A percentile compares a stretch with the other conserved stretches of the same genome.
Conservation (phyloP, 176 grass and related monocot species). For the Tuctoria greenei region DNA sequence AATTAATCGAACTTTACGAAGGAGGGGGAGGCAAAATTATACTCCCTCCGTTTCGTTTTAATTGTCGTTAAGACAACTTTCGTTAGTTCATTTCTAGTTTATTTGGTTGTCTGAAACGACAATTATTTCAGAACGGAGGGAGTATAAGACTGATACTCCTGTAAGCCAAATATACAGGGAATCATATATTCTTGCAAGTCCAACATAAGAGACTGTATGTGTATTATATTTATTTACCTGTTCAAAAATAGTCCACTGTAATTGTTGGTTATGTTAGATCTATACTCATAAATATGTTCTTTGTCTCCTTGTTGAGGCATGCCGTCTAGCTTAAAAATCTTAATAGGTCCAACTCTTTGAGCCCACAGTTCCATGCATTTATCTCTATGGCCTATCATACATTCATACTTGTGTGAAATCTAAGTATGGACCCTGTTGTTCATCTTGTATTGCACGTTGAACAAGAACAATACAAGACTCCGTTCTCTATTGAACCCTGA, state of each 20-base stretch:
- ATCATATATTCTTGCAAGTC: background rate
- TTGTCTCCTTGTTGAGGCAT: background rate
- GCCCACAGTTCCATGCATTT: background rate
- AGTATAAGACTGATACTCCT: background rate
- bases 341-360: background rate
- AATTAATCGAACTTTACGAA: background rate
- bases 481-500: conserved; percentile 6
- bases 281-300: background rate
- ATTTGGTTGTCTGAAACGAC: too few relatives aligned
- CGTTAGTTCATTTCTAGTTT: too few relatives aligned
- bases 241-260: background rate
- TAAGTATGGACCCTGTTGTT: background rate
- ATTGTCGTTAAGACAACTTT: too few relatives aligned
- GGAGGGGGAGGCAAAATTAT: background rate
- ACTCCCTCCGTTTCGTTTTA: too few relatives aligned
- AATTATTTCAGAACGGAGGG: too few relatives aligned
- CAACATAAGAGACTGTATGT: background rate
- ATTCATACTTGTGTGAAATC: background rate
- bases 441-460: background rate
- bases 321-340: background rate
- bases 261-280: background rate
- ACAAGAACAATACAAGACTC: background rate
- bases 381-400: background rate
- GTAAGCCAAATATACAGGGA: conserved; percentile 3
- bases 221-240: background rate